A percentile compares a stretch with the other conserved stretches of the same genome.
These are phyloP conservation scores for Aspergillus saccharolyticus DNA, from an alignment of 495 filamentous ascomycete species.

Conservation along the genomic window DNA sequence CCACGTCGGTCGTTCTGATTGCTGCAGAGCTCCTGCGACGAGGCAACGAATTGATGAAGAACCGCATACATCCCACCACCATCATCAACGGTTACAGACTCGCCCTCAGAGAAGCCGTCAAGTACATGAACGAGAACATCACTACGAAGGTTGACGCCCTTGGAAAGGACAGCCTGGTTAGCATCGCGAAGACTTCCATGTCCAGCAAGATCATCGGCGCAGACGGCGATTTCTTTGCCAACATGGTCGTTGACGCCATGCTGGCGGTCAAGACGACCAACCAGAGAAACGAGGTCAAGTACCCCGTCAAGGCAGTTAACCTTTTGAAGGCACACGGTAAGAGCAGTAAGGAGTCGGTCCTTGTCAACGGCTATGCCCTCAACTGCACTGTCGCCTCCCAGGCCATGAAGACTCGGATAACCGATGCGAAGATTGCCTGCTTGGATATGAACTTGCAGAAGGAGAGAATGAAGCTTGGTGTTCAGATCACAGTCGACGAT, in stretches of 20 bases:
- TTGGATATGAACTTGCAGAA: slow-evolving; percentile 98
- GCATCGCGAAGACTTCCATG: slow-evolving; percentile 98
- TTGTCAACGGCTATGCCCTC: slow-evolving; percentile 94
- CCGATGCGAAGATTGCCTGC: slow-evolving; percentile 93
- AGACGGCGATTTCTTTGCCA: slow-evolving; percentile 95
- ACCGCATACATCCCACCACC: slow-evolving; percentile 98
- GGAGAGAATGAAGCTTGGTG: slow-evolving; percentile 97
- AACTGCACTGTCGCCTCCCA: slow-evolving; percentile 99
- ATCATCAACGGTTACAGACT: slow-evolving; percentile 98
- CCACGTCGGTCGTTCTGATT: slow-evolving; percentile 95
- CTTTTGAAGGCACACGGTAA: slow-evolving; percentile 97
- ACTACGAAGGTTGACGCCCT: slow-evolving; percentile 89
- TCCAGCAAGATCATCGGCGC: slow-evolving; percentile 97
- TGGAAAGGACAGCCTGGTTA: slow-evolving; percentile 82
- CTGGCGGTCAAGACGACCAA: slow-evolving; percentile 89
- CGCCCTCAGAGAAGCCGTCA: slow-evolving; percentile 91
- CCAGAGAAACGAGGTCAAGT: slow-evolving; percentile 85
- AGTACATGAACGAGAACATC: slow-evolving; percentile 98
- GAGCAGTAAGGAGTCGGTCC: slow-evolving; percentile 77
- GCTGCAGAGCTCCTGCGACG: slow-evolving; percentile 90
- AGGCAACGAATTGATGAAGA: slow-evolving; percentile 98
- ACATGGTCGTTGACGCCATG: slow-evolving; percentile 96
- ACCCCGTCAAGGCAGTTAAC: slow-evolving; percentile 98
- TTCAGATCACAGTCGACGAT: slow-evolving; percentile 97
- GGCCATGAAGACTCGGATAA: slow-evolving; percentile 90